Base-by-base conservation (phyloP, 2,329 filamentous ascomycete genomes). In the Fusarium sublunatum region DNA sequence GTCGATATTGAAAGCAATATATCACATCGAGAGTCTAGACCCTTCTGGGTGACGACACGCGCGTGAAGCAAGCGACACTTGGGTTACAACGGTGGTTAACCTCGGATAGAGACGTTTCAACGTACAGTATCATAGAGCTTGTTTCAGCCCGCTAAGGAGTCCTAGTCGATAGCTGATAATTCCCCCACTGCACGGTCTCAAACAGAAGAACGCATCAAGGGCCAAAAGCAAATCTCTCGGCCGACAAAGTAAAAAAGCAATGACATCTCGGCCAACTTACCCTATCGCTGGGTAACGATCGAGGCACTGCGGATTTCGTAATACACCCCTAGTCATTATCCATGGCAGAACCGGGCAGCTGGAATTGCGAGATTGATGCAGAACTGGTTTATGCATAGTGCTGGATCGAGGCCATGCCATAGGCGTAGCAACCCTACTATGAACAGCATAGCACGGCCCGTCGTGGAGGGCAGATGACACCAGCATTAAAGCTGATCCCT, bases 281-380 rank as follows among this genome's bases (percentile, higher is more conserved):
- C 56, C 38, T 39, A 58, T 61, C 61, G 36, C 22, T 9, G 15
- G 25, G 13, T n/a, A 38, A 39, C 57, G 38, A 49, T 48, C 26
- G 24, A 43, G 41, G 40, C 13, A 29, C 38, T 29, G 36, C 13
- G 29, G 22, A 36, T 39, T 19, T 6, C 5, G 19, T 8, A 24
- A 29, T 22, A 28, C 34, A 36, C 41, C 60, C 61, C 50, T 47
- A 46, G 55, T 28, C 54, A 35, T 28, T 22, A 43, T 10, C 41
- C 35, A 56, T 53, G 45, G 53, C 53, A 43, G 63, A 65, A 63
- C 67, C 67, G 35, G 15, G 19, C 46, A 43, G 63, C 51, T 70
- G 57, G 54, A 62, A 61, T 64, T 63, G 46, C 51, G 59, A 70
- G 54, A 67, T 46, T 19, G 52, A 49, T 36, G 42, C 46, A 43